Conservation (phyloP, 2,329 filamentous ascomycete species). For the Penicillium brevicompactum region DNA sequence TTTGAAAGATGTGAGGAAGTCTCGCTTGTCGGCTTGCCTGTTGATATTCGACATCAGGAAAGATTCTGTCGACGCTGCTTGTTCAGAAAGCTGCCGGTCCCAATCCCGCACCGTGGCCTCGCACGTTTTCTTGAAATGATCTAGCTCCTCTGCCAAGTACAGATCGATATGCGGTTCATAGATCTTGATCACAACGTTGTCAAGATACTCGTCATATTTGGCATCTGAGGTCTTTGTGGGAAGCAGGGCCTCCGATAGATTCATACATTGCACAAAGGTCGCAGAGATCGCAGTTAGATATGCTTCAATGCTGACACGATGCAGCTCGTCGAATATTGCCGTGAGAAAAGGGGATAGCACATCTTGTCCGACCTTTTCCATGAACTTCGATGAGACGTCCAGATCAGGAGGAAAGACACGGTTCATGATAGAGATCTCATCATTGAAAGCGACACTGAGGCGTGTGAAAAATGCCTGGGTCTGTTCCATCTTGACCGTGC, state of each 20-base stretch:
- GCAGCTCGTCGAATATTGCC: constrained; percentile 82
- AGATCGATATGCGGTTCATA: constrained; percentile 94
- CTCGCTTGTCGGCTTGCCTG: constrained; percentile 90
- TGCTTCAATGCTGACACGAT: constrained; percentile 70
- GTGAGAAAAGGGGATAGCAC: constrained; percentile 83
- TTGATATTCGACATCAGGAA: constrained; percentile 97
- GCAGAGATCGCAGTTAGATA: constrained; percentile 87
- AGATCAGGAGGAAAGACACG: constrained; percentile 75
- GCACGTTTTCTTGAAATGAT: constrained; percentile 76
- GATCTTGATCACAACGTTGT: constrained; percentile 67
- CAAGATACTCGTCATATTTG: constrained; percentile 65
- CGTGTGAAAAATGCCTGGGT: constrained; percentile 79
- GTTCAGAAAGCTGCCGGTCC: constrained; percentile 89
- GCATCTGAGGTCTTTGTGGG: constrained; percentile 63
- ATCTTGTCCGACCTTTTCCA: constrained; percentile 82
- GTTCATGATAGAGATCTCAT: constrained; percentile 78
- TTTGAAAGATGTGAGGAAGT: constrained; percentile 94
- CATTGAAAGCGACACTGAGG: constrained; percentile 74
- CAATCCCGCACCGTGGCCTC: constrained; percentile 77
- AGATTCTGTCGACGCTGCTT: constrained; percentile 86
- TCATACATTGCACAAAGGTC: constrained; percentile 81
- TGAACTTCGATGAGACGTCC: constrained; percentile 73
- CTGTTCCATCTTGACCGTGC: constrained; percentile 75
- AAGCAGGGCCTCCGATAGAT: constrained; percentile 72
- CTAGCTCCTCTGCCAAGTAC: constrained; percentile 88